Evolutionary conservation across 176 grass and related monocot genomes (phyloP), one percentile per base, ranked within the genome.

Genomic region (Triticum turgidum): DNA sequence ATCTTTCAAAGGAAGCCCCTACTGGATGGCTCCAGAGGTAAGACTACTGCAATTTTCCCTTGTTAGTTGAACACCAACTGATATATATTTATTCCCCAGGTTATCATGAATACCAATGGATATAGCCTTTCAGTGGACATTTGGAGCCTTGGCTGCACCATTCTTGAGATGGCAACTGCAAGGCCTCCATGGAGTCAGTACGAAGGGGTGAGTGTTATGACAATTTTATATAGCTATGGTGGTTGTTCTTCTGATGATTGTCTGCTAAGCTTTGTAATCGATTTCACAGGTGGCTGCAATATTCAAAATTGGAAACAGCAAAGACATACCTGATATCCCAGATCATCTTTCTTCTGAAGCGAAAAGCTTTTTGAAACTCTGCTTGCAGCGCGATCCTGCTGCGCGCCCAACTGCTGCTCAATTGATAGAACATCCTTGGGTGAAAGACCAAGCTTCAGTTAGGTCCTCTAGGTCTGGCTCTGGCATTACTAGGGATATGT

Each of bases 11-110:
- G 96, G 93, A 85, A 98, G 96, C 79, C 96, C 96, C 42, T 98
- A 94, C 76, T 98, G 96, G 96, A 98, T 98, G 96, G 96, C 96
- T 84, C 96, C 96, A 35, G 96, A 98, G 94, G 96, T 98, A 89
- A 86, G 22, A 7, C 79, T 49, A 76, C 68, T 83, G 10, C 51
- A 42, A 5, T 5, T 51, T 38, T 84, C 25, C 51, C 0, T 61
- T 75, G 21, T 47, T 69, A 85, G 38, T 73, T 68, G 29, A 62
- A 69, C 64, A 72, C 25, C 7, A 10, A 68, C 7, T 27, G 61
- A 73, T 82, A 11, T 65, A 8, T 79, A 56, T 25, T 38, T 21
- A 61, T 83, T 81, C 25, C 74, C 18, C 85, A 99, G 97, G 88
- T 99, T 84, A 94, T 99, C 73, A 99, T 99, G 97, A 99, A 99